Evolutionary conservation across 2,329 filamentous ascomycete genomes (phyloP).

Genomic region (Aureobasidium sp.): DNA sequence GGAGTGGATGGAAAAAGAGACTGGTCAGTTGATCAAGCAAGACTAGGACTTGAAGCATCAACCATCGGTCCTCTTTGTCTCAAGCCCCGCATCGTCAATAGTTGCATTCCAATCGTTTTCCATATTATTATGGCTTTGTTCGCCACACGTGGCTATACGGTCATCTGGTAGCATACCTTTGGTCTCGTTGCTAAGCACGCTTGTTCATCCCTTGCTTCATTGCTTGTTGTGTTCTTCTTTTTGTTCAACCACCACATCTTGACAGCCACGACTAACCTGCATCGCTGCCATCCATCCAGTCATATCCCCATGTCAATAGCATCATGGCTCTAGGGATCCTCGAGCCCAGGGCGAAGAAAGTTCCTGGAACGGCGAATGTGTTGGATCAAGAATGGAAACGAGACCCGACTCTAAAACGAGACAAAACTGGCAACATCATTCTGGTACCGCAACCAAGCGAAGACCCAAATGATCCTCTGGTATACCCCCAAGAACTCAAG

Average conservation of each 20-base stretch:
- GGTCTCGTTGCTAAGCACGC: neutral
- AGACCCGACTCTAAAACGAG: conserved; percentile 10
- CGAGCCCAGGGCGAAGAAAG: conserved; percentile 60
- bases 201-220: neutral
- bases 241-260: neutral
- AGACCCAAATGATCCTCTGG: conserved; percentile 81
- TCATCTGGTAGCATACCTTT: neutral
- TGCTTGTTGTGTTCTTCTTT: neutral
- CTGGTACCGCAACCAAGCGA: conserved; percentile 86
- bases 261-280: neutral
- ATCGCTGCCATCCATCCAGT: neutral
- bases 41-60: too few relatives aligned
- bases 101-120: neutral
- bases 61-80: neutral
- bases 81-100: neutral
- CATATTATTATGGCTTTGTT: neutral
- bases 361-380: conserved; percentile 50
- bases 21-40: too few relatives aligned
- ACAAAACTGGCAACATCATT: conserved; percentile 38
- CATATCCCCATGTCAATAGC: neutral
- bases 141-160: neutral
- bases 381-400: conserved; percentile 30
- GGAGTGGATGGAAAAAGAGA: conserved; percentile 39
- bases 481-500: conserved; percentile 30
- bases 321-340: conserved; percentile 66